Evolutionary conservation across 257 asterid species (phyloP), one percentile per base, ranked within the genome.

Genomic region (Handroanthus guayacan): DNA sequence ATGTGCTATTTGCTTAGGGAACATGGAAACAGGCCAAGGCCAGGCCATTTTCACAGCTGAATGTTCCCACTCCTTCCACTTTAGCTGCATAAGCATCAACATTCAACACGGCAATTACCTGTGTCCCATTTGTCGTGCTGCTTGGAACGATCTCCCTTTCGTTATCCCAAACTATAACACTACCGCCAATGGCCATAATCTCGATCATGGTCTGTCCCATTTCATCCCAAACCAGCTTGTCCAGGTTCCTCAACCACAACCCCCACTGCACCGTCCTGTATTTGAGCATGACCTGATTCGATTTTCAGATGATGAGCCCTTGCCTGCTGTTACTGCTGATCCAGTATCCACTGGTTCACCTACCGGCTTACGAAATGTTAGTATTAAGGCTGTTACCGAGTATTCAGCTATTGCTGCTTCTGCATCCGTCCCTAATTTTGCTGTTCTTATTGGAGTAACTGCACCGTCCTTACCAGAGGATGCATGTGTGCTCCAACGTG

Each of bases 361-460:
- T 25, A 25, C 54, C 9, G 50, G 67, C 58, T 44, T 75, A n/a
- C 73, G 57, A 36, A 66, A 36, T 9, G 75, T 78, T 8, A 55
- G 9, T 3, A 58, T 79, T 51, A 75, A 67, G 74, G 76, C 75
- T 5, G 25, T 72, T 12, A 81, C 86, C 1, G 86, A 82, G 69
- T 82, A 60, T 3, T 13, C 62, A 0, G 81, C 75, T 1, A 11
- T 83, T 54, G 80, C 80, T 18, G 82, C 84, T 12, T 76, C 84
- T 1, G 82, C 79, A 75, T 57, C 78, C 43, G 11, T 54, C n/a
- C 69, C 80, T 2, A 25, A 52, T 47, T 79, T 76, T 64, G 17
- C 82, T 0, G 84, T 79, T 45, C 84, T 83, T 16, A 62, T 83
- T 20, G 66, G 72, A 10, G 20, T 83, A n/a, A 62, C 3, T 5